A percentile compares a stretch with the other conserved stretches of the same genome.
These are phyloP conservation scores for Phytophthora constricta DNA, from an alignment of 352 stramenopile species.

Conservation along the genomic window DNA sequence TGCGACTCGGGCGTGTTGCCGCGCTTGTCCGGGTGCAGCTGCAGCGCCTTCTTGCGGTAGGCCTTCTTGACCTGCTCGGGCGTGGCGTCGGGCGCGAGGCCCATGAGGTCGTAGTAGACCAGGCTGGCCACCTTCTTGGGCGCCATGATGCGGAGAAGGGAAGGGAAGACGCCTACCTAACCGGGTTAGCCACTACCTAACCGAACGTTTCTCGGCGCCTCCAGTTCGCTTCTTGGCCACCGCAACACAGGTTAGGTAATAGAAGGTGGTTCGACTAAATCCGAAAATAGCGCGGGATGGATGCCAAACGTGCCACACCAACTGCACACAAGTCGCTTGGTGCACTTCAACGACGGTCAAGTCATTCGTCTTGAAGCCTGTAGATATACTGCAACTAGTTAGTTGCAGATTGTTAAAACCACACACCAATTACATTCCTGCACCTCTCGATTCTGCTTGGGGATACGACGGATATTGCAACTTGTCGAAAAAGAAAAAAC, in stretches of 20 bases:
- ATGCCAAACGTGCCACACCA: too few species aligned
- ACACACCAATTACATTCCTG: not conserved
- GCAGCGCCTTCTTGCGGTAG: conserved; percentile 91
- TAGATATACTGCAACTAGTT: too few species aligned
- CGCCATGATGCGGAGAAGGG: conserved; percentile 25
- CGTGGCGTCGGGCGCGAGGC: conserved; percentile 72
- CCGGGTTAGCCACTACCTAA: not conserved
- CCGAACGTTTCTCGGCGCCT: conserved; percentile 3
- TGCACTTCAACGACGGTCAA: too few species aligned
- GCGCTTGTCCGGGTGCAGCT: conserved; percentile 92
- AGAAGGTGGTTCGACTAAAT: not conserved
- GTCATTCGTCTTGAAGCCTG: too few species aligned
- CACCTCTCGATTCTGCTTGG: too few species aligned
- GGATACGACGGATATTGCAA: too few species aligned
- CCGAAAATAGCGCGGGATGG: not conserved
- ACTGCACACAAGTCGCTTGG: too few species aligned
- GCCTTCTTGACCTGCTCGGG: conserved; percentile 92
- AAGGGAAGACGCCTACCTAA: not conserved
- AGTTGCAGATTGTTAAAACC: not conserved
- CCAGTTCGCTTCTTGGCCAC: not conserved
- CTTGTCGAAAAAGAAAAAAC: too few species aligned
- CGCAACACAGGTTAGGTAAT: not conserved
- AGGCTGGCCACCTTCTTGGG: conserved; percentile 73
- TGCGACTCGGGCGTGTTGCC: conserved; percentile 83
- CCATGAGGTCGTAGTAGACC: conserved; percentile 87